These are phyloP conservation scores for Rosa hybrid DNA, from an alignment of 331 rosid genomes.

Conservation along the genomic window DNA sequence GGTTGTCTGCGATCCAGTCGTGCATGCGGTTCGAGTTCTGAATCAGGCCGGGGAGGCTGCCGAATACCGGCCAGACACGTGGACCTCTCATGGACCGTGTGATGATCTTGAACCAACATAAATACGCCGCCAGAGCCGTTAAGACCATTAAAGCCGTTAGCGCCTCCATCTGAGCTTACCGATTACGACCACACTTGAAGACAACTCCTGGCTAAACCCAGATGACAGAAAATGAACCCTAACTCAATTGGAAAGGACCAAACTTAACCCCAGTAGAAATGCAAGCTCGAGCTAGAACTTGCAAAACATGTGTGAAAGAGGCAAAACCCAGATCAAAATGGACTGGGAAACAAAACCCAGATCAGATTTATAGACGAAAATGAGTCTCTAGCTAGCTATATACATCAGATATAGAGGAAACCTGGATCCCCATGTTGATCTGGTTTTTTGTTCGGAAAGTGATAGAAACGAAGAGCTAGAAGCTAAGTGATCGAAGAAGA, in stretches of 20 bases:
- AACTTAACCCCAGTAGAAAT: background rate
- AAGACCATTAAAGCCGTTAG: constrained; percentile 45
- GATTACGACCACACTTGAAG: background rate
- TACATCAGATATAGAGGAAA: background rate
- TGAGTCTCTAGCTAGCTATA: background rate
- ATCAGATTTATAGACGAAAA: constrained; percentile 7
- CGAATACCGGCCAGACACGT: constrained; percentile 83
- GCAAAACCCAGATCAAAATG: constrained; percentile 20
- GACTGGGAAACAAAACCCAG: background rate
- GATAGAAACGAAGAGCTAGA: too few relatives aligned
- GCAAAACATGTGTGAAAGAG: background rate
- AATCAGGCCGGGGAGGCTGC: constrained; percentile 73
- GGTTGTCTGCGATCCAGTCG: constrained; percentile 83
- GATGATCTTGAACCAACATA: constrained; percentile 57
- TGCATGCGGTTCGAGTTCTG: constrained; percentile 66
- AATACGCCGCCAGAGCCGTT: constrained; percentile 52
- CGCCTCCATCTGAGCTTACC: constrained; percentile 46
- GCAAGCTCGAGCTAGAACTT: background rate
- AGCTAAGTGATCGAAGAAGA: background rate
- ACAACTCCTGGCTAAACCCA: background rate
- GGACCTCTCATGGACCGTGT: constrained; percentile 59
- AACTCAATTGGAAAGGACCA: background rate
- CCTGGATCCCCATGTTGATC: background rate
- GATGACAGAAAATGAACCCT: background rate
- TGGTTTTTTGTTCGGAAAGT: background rate